Base-by-base conservation (phyloP, 768 basidiomycete species). In the Gloeophyllum trabeum region DNA sequence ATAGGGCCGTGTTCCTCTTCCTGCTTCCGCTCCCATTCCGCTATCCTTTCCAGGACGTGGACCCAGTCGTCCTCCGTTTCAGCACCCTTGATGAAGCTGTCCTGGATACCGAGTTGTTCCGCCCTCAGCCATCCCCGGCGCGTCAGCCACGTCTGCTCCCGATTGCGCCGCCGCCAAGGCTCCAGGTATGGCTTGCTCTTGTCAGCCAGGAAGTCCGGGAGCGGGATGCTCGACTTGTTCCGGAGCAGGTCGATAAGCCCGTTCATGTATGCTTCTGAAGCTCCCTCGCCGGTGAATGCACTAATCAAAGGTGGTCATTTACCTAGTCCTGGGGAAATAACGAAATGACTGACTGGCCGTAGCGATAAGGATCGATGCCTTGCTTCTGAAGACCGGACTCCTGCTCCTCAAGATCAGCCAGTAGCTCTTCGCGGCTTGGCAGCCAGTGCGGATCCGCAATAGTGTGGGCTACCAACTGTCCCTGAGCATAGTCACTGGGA, bases 21-120 rank as follows among this genome's bases (percentile, higher is more conserved):
- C 39, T 59, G 50, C 49, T 75, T 67, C 73, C 74, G 73, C 49
- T 75, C 67, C 73, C 74, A 74, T 41, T 53, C 59, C 30, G 67
- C 64, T 21, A 76, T 50, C 38, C 70, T 58, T 24, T 46, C 35
- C 70, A 76, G 70, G 43, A 76, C 43, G 22, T 63, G 59, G 1
- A 61, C 65, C 74, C 74, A 76, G 47, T 75, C 60, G 18, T 56
- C 63, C 57, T 75, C 76, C 1, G 66, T 72, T 54, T 61, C 59
- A 6, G 71, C 64, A n/a, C 65, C 71, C 16, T 60, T 55, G 23
- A 75, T 50, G 74, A 75, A 76, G 42, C 59, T 51, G 13, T 54
- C 51, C 38, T 61, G 58, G 30, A 50, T 47, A 2, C 69, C 72
- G 3, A 63, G 55, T 20, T 50, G 53, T 49, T 71, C 68, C 7